Conservation (phyloP, 352 stramenopile genomes). For the Pythium coloratum region DNA sequence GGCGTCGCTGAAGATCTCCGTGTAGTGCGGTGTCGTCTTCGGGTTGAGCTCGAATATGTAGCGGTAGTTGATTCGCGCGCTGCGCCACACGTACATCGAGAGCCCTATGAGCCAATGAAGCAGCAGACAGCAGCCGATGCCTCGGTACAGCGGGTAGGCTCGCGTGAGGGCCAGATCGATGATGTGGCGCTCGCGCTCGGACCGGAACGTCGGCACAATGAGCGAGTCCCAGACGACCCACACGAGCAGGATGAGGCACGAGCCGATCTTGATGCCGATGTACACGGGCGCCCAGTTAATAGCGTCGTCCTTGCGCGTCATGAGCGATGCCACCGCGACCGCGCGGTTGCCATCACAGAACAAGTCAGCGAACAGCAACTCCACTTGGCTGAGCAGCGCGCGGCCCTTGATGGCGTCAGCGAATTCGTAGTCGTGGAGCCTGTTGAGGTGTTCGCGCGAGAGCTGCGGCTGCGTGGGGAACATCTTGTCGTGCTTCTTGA, state of each 20-base stretch:
- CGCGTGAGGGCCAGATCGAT: slow-evolving; percentile 76
- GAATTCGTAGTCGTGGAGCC: slow-evolving; percentile 63
- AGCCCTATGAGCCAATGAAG: slow-evolving; percentile 96
- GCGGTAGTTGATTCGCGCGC: slow-evolving; percentile 84
- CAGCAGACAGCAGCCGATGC: slow-evolving; percentile 92
- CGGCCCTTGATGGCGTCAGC: slow-evolving; percentile 51
- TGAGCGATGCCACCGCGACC: slow-evolving; percentile 76
- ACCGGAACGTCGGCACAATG: slow-evolving; percentile 76
- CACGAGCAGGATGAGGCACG: slow-evolving; percentile 74
- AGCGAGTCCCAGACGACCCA: slow-evolving; percentile 97
- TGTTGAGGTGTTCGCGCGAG: slow-evolving; percentile 37
- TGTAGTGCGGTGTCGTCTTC: slow-evolving; percentile 71
- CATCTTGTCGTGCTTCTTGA: slow-evolving; percentile 97
- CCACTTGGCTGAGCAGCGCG: slow-evolving; percentile 55
- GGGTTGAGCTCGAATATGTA: slow-evolving; percentile 93
- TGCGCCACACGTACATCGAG: slow-evolving; percentile 89
- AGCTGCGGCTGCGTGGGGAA: slow-evolving; percentile 46
- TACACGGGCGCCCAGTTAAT: slow-evolving; percentile 85
- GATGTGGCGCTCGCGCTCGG: slow-evolving; percentile 62
- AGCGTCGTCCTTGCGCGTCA: slow-evolving; percentile 74
- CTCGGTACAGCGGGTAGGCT: slow-evolving; percentile 95
- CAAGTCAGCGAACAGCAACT: slow-evolving; percentile 65
- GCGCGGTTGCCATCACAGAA: slow-evolving; percentile 75
- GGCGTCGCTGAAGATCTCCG: slow-evolving; percentile 94
- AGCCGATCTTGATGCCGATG: slow-evolving; percentile 82